A percentile compares a stretch with the other conserved stretches of the same genome.
phyloP scores from a whole-genome alignment of 805 yeast species.

The Ogataea angusta region DNA sequence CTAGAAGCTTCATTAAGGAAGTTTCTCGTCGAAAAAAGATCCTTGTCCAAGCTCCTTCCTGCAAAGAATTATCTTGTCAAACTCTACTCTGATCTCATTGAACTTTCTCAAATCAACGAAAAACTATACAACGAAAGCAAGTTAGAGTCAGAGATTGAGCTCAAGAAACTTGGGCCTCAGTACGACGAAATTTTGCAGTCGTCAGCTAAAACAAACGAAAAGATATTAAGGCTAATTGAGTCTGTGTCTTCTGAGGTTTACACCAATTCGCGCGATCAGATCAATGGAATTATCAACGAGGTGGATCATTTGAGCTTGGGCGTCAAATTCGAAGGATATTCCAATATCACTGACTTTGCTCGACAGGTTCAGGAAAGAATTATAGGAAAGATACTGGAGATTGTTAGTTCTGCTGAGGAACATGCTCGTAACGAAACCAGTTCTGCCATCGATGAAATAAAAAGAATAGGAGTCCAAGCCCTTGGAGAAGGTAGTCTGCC shows the following conservation, averaged over 20 bases:
- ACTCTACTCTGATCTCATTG: slow-evolving; percentile 60
- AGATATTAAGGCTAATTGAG: slow-evolving; percentile 64
- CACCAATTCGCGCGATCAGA: slow-evolving; percentile 52
- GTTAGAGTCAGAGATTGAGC: slow-evolving; percentile 42
- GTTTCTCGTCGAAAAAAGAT: slow-evolving; percentile 84
- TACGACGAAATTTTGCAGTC: slow-evolving; percentile 51
- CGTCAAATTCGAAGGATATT: slow-evolving; percentile 58
- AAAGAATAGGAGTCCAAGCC: slow-evolving; percentile 56
- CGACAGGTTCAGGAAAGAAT: slow-evolving; percentile 63
- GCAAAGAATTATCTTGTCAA: slow-evolving; percentile 84
- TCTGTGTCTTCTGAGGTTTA: slow-evolving; percentile 54
- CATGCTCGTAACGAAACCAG: slow-evolving; percentile 63
- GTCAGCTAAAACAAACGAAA: slow-evolving; percentile 53
- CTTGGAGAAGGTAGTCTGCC: slow-evolving; percentile 60
- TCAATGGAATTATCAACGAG: slow-evolving; percentile 48
- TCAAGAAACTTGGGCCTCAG: slow-evolving; percentile 60
- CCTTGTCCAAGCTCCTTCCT: slow-evolving; percentile 84
- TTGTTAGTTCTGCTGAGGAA: slow-evolving; percentile 64
- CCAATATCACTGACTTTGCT: slow-evolving; percentile 68
- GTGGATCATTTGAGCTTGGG: slow-evolving; percentile 31
- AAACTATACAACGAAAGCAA: slow-evolving; percentile 50
- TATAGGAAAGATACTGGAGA: slow-evolving; percentile 58
- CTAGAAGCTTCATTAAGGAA: slow-evolving; percentile 81
- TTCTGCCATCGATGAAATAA: slow-evolving; percentile 58
- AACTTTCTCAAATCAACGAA: slow-evolving; percentile 61